Evolutionary conservation across 2,329 filamentous ascomycete genomes (phyloP), one percentile per base, ranked within the genome.

Genomic region (Metarhizium sp.): DNA sequence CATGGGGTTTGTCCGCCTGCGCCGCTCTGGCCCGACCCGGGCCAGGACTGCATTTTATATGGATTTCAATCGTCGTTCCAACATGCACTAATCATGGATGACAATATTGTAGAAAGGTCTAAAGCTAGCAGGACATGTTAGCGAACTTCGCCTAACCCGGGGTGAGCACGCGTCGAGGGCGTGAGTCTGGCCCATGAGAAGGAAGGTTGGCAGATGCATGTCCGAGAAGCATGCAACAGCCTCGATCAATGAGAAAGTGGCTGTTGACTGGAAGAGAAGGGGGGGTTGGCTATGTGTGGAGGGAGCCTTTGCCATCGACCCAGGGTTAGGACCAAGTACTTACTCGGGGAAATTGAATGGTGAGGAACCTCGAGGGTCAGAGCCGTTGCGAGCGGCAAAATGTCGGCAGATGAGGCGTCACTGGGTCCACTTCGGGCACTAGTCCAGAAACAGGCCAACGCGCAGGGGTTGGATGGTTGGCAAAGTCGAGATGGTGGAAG

Each of bases 11-110:
- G 66, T 54, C 66, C 69, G 55, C 71, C 67, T 52, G 67, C 61
- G 61, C 69, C 71, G 53, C 66, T 69, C 61, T 72, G 71, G 61
- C 67, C 65, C 56, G 66, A 61, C 55, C 64, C 65, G 45, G 69
- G 60, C 71, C 71, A 74, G 57, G 71, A 71, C 67, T 74, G 71
- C 71, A 74, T 74, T 59, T 64, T 67, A 64, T 57, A 49, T 56
- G 60, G 58, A 59, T 59, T 59, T 61, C 55, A 59, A 62, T 57
- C 57, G 55, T 52, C 57, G 49, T 14, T 32, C 56, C 58, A 62
- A 56, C 58, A 62, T 58, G 60, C 59, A 58, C 57, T 58, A 56
- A 58, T 59, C 42, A 62, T 54, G 56, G 34, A 58, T 42, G 38
- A 55, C 30, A 43, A n/a, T 54, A 55, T 34, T 55, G 43, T 48